Percentiles rank a stretch among this genome's conserved stretches.
Conservation (phyloP, 2,329 filamentous ascomycete genomes). For the Monosporascus sp. region DNA sequence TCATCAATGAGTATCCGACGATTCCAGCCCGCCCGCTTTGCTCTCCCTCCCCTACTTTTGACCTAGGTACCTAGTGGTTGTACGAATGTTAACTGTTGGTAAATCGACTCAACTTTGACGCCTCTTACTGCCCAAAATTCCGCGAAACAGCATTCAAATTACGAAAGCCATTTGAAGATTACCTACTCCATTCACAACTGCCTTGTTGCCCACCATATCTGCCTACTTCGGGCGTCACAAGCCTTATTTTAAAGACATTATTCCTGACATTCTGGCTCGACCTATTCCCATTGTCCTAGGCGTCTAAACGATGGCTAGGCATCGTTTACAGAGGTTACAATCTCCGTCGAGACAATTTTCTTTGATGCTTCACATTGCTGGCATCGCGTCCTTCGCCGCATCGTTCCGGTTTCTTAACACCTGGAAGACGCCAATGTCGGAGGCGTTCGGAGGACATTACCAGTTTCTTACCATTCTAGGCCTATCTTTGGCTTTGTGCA, state of each 20-base stretch:
- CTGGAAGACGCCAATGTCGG: constrained; percentile 48
- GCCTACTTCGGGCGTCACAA: not conserved
- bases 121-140: not conserved
- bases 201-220: not conserved
- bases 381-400: constrained; percentile 47
- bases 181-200: not conserved
- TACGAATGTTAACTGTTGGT: no score
- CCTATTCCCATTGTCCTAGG: not conserved
- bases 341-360: constrained; percentile 63
- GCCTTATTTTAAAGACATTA: not conserved
- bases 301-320: constrained; percentile 33
- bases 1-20: not conserved
- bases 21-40: not conserved
- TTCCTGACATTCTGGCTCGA: not conserved
- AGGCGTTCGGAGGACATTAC: constrained; percentile 61
- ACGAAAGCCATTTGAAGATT: not conserved
- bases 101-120: no score
- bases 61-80: no score
- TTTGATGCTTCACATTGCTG: constrained; percentile 53
- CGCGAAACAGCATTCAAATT: not conserved
- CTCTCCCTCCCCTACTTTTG: not conserved
- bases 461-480: constrained; percentile 74
- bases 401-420: constrained; percentile 47
- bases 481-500: constrained; percentile 53
- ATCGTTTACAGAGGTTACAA: constrained; percentile 60